Percentiles rank a stretch among this genome's conserved stretches.
Evolutionary conservation across 345 rosid species (phyloP).

Genomic region (Clarkia xantiana): DNA sequence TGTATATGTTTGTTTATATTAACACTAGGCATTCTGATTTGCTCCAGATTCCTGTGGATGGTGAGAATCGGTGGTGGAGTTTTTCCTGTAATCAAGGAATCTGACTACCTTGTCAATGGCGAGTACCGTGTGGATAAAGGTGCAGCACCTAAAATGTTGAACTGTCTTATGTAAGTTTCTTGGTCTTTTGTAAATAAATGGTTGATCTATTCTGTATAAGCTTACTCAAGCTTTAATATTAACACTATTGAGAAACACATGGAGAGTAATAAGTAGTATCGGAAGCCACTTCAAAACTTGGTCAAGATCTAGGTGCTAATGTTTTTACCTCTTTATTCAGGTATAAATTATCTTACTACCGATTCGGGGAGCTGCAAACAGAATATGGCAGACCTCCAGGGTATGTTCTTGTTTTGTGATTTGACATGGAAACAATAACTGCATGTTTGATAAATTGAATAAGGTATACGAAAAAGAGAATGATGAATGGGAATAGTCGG

Average conservation of each 20-base stretch:
- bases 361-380: constrained; percentile 86
- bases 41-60: constrained; percentile 93
- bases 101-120: constrained; percentile 94
- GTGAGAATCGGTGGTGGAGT: constrained; percentile 99
- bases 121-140: constrained; percentile 98
- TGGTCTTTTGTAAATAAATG: no score
- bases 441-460: neutral
- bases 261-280: no score
- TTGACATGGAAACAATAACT: neutral
- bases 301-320: no score
- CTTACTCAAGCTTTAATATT: no score
- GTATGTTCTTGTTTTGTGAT: constrained; percentile 26
- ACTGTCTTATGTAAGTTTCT: constrained; percentile 89
- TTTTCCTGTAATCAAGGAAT: constrained; percentile 92
- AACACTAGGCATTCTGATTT: neutral
- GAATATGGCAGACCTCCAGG: constrained; percentile 91
- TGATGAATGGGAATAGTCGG: no score
- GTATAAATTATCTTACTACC: constrained; percentile 93
- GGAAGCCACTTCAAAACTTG: no score
- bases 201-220: no score
- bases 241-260: no score
- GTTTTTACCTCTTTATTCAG: constrained; percentile 15
- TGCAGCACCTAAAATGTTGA: constrained; percentile 96
- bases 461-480: no score
- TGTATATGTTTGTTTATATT: no score